A percentile compares a stretch with the other conserved stretches of the same genome.
Evolutionary conservation across 192 early-diverging fungal genomes (phyloP).

Genomic region (Anaeromyces robustus): DNA sequence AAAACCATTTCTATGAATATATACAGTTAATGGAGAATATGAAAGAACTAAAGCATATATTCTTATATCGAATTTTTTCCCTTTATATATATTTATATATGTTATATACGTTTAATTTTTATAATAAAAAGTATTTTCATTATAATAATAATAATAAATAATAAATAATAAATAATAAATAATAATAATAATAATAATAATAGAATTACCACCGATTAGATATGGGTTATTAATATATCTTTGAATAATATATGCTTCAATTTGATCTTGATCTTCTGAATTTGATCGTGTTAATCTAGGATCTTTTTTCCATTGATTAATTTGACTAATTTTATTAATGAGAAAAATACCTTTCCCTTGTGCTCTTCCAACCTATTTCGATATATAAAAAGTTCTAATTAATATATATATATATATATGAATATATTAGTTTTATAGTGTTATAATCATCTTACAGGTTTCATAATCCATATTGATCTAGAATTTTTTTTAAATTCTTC

Average conservation of each 20-base stretch:
- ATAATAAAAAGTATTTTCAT: too few species aligned
- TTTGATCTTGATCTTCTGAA: conserved; percentile 8
- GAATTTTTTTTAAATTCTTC: conserved; percentile 50
- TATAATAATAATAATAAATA: too few species aligned
- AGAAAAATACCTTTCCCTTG: conserved; percentile 54
- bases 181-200: background rate
- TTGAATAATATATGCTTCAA: conserved; percentile 50
- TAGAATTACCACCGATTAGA: conserved; percentile 31
- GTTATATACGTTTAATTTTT: too few species aligned
- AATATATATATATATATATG: too few species aligned
- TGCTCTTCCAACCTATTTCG: conserved; percentile 31
- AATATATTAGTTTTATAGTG: too few species aligned
- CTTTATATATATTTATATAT: conserved; percentile 5
- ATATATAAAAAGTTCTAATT: too few species aligned
- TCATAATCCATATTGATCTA: conserved; percentile 51
- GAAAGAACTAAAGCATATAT: conserved; percentile 42
- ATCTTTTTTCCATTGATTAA: conserved; percentile 37
- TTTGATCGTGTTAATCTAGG: conserved; percentile 8
- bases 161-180: background rate
- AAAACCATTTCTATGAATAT: conserved; percentile 48
- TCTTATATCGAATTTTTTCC: conserved; percentile 50
- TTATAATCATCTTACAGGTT: conserved; percentile 22
- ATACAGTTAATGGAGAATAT: conserved; percentile 36
- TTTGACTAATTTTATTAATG: conserved; percentile 45
- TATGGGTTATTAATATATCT: conserved; percentile 45